Evolutionary conservation across 176 grass and related monocot genomes (phyloP), one percentile per base, ranked within the genome.

Genomic region (Poa annua): DNA sequence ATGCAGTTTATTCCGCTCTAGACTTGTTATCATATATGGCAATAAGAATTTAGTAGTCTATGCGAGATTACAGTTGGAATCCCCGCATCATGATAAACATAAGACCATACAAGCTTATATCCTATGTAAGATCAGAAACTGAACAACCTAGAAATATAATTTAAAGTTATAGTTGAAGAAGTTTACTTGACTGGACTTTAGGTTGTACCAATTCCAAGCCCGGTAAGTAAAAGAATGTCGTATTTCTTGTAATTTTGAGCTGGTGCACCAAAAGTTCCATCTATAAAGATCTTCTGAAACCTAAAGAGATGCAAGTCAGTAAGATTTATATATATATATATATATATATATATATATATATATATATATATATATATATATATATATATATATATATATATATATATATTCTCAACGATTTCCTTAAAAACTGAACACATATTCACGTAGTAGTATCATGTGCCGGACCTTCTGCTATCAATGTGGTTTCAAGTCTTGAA

Each of bases 161-260:
- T n/a, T n/a, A n/a, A n/a, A 86, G 66, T 73, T 8, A 49, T 74
- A 52, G 16, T 39, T 51, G 33, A 24, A 74, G 51, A 60, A 79
- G 66, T 62, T 82, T 92, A 87, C 90, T 71, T 83, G 73, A 32
- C 89, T 85, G 24, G 87, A 65, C 51, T 90, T 87, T 73, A 92
- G 80, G 66, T 92, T 95, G 87, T 95, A 80, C 93, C 93, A 49
- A 95, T 95, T 62, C 93, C 93, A 41, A 95, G 88, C 44, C 93
- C 93, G 44, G 90, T 88, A 56, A 92, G 83, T 59, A 92, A 85
- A 84, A 92, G 88, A 77, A 95, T 90, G 88, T 95, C 93, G 14
- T 92, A 95, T 77, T 95, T 92, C 75, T 69, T 90, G 83, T 95
- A 95, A 63, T 88, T 92, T 90, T 95, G 93, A 39, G 93, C 90